Percentiles rank a stretch among this genome's conserved stretches.
Conservation (phyloP, 2,329 filamentous ascomycete genomes). For the Pseudogymnoascus sp. region DNA sequence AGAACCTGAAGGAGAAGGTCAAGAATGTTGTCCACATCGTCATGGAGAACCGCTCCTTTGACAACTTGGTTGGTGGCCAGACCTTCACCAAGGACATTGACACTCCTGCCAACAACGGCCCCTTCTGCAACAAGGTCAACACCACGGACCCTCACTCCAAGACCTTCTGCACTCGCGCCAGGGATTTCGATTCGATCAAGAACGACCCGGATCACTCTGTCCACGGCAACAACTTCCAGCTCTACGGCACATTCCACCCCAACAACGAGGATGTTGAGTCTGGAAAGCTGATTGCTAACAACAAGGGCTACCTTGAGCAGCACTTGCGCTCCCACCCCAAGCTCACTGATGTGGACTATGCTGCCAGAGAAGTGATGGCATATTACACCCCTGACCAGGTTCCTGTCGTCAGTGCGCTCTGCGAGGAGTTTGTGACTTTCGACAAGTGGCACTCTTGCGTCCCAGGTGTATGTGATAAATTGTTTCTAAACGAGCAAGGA, state of each 20-base stretch:
- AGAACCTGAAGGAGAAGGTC: slow-evolving; percentile 34
- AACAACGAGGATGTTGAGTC: slow-evolving; percentile 20
- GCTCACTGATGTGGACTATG: slow-evolving; percentile 30
- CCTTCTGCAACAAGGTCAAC: slow-evolving; percentile 34
- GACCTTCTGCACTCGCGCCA: not conserved
- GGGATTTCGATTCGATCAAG: slow-evolving; percentile 14
- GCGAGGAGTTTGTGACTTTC: slow-evolving; percentile 38
- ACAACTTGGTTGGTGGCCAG: slow-evolving; percentile 36
- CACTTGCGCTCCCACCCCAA: slow-evolving; percentile 32
- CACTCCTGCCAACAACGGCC: slow-evolving; percentile 30
- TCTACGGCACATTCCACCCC: slow-evolving; percentile 33
- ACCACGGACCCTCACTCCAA: slow-evolving; percentile 14
- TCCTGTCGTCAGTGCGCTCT: slow-evolving; percentile 34
- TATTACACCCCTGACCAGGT: slow-evolving; percentile 37
- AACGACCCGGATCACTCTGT: slow-evolving; percentile 38
- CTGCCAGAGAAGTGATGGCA: slow-evolving; percentile 35
- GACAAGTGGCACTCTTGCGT: slow-evolving; percentile 38
- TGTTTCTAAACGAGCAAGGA: not conserved
- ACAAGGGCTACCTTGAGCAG: slow-evolving; percentile 38
- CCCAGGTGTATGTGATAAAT: slow-evolving; percentile 33
- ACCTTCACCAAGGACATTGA: slow-evolving; percentile 32
- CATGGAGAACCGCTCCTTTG: slow-evolving; percentile 35
- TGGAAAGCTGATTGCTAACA: slow-evolving; percentile 21
- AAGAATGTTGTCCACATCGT: slow-evolving; percentile 43
- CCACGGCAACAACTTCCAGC: slow-evolving; percentile 28